phyloP scores from a whole-genome alignment of 148 eudicot species.

The Fallopia convolvulus region DNA sequence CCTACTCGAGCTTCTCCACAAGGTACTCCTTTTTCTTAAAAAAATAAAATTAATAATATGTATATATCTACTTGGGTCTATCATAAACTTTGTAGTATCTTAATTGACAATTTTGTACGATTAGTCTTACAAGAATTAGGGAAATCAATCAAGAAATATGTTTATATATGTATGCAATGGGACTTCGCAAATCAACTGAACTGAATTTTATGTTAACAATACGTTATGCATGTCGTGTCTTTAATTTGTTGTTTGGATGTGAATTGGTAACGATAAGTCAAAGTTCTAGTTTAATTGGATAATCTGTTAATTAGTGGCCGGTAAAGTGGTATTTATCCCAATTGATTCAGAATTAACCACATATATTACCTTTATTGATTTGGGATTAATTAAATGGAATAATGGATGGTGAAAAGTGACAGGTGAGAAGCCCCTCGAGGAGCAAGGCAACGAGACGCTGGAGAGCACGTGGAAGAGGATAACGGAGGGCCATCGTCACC shows the following conservation, averaged over 20 bases:
- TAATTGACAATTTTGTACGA: no score
- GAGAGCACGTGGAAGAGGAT: conserved; percentile 81
- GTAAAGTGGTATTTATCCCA: background rate
- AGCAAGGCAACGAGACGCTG: conserved; percentile 48
- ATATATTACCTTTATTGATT: background rate
- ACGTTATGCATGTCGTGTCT: no score
- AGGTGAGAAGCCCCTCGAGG: conserved; percentile 46
- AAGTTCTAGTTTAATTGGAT: background rate
- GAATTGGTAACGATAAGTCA: background rate
- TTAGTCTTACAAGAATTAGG: no score
- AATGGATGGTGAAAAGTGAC: background rate
- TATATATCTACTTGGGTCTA: no score
- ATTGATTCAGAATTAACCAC: background rate
- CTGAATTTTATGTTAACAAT: no score
- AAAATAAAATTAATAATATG: no score
- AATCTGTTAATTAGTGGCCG: background rate
- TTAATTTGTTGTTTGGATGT: no score
- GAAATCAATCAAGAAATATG: no score
- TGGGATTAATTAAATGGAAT: no score
- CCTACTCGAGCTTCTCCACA: conserved; percentile 20
- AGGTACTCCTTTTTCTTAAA: conserved; percentile 31
- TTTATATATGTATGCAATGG: no score
- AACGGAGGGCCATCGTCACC: conserved; percentile 66
- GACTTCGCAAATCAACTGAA: no score
- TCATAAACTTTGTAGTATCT: no score